Evolutionary conservation across 2,329 filamentous ascomycete genomes (phyloP).

Genomic region (Fusarium kyushuense): DNA sequence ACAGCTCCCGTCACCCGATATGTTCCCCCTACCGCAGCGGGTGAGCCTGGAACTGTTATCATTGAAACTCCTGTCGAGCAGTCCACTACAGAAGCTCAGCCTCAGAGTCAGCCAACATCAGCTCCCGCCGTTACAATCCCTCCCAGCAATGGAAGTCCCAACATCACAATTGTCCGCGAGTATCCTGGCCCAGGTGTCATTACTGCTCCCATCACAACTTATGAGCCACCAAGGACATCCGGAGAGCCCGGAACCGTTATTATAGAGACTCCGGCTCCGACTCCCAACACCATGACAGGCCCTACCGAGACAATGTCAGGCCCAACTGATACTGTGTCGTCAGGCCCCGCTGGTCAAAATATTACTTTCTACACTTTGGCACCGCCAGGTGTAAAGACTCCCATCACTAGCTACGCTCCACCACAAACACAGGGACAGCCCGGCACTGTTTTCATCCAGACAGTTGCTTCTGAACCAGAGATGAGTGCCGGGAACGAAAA

Average conservation of each 20-base stretch:
- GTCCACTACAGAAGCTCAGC: not conserved
- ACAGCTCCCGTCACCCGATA: conserved; percentile 14
- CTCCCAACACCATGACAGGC: conserved; percentile 3
- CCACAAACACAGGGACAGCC: conserved; percentile 23
- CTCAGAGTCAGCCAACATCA: conserved; percentile 10
- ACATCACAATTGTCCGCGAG: conserved; percentile 27
- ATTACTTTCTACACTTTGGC: conserved; percentile 30
- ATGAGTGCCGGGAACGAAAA: not conserved
- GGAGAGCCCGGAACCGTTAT: conserved; percentile 30
- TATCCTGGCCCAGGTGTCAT: conserved; percentile 28
- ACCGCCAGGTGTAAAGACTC: conserved; percentile 9
- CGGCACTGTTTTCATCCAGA: conserved; percentile 32
- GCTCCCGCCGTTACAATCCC: conserved; percentile 22
- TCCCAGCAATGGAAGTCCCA: conserved; percentile 23
- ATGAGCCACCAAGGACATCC: conserved; percentile 19
- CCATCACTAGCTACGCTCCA: conserved; percentile 23
- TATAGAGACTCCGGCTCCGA: conserved; percentile 27
- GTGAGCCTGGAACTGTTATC: conserved; percentile 18
- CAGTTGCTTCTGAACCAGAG: conserved; percentile 14
- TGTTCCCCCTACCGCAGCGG: not conserved
- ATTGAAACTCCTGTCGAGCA: conserved; percentile 17
- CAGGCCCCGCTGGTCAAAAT: conserved; percentile 11
- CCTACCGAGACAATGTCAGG: conserved; percentile 3
- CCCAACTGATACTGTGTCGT: not conserved
- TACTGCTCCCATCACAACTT: conserved; percentile 27